phyloP scores from a whole-genome alignment of 805 yeast genomes.

The Myxozyma neglecta region DNA sequence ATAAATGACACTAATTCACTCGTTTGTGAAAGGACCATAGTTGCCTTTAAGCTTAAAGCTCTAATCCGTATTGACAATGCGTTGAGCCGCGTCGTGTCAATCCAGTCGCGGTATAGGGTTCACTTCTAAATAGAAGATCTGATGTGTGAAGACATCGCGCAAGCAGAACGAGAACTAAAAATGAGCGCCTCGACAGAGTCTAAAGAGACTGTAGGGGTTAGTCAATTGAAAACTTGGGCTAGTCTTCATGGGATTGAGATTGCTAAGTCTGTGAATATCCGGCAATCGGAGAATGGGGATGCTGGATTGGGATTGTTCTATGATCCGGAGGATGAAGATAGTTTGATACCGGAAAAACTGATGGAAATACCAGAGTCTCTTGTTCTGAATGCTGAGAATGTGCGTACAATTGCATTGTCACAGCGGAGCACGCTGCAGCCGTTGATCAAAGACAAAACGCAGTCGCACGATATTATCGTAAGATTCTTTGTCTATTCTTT shows the following conservation, averaged over 20 bases:
- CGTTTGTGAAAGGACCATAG: background rate
- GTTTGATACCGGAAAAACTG: background rate
- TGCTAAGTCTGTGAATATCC: background rate
- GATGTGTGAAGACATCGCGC: too few relatives aligned
- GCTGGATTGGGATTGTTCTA: slow-evolving; percentile 19
- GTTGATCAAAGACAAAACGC: background rate
- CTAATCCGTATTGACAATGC: background rate
- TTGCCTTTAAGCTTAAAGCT: too few relatives aligned
- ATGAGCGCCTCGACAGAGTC: background rate
- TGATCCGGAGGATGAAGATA: background rate
- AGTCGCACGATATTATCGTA: slow-evolving; percentile 12
- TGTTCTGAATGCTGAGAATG: slow-evolving; percentile 10
- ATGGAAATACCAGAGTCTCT: slow-evolving; percentile 12
- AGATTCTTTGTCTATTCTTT: slow-evolving; percentile 18
- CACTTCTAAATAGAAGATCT: too few relatives aligned
- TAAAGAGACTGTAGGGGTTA: background rate
- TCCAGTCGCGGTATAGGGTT: too few relatives aligned
- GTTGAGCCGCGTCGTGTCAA: too few relatives aligned
- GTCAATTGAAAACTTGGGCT: slow-evolving; percentile 2
- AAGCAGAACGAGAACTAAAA: background rate
- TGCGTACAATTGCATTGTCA: slow-evolving; percentile 7
- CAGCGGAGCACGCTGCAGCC: background rate
- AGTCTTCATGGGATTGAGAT: slow-evolving; percentile 7
- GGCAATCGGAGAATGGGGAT: background rate
- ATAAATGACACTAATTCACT: background rate